These are phyloP conservation scores for Penicillium sp. DNA, from an alignment of 2,329 filamentous ascomycete genomes.

Conservation along the genomic window DNA sequence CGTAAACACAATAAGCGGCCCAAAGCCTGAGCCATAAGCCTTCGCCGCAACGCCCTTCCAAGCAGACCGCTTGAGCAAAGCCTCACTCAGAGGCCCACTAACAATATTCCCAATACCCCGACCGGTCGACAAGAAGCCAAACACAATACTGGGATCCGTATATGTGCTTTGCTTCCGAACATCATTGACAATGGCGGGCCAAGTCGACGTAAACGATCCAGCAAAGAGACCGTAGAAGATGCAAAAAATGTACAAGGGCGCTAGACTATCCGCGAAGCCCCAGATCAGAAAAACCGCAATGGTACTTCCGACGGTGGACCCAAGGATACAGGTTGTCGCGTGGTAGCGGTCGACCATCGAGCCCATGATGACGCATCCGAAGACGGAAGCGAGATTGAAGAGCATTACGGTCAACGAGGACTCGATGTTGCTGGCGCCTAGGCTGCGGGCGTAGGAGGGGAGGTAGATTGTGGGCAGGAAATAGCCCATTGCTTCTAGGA, in stretches of 20 bases:
- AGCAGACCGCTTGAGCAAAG: conserved; percentile 26
- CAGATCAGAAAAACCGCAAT: conserved; percentile 50
- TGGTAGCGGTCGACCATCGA: conserved; percentile 46
- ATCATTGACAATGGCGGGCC: conserved; percentile 49
- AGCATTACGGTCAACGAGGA: conserved; percentile 34
- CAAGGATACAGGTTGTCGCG: conserved; percentile 41
- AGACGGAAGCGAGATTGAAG: conserved; percentile 34
- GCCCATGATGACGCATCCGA: conserved; percentile 38
- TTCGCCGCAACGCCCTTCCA: conserved; percentile 22
- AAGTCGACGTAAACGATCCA: conserved; percentile 46
- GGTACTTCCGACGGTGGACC: conserved; percentile 45
- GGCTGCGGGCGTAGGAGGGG: conserved; percentile 38
- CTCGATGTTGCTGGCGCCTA: conserved; percentile 26
- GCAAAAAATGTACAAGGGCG: conserved; percentile 44
- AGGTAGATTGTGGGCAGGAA: conserved; percentile 44
- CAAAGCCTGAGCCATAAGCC: conserved; percentile 32
- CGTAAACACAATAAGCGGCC: conserved; percentile 33
- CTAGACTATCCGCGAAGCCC: conserved; percentile 49
- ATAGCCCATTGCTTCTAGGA: conserved; percentile 38
- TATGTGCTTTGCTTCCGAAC: conserved; percentile 38
- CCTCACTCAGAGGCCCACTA: conserved; percentile 54
- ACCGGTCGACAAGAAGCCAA: conserved; percentile 51
- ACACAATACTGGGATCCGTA: conserved; percentile 52
- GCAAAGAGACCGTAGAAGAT: conserved; percentile 51
- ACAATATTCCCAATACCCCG: conserved; percentile 55